Base-by-base conservation (phyloP, 2,329 filamentous ascomycete genomes). In the Boeremia exigua region DNA sequence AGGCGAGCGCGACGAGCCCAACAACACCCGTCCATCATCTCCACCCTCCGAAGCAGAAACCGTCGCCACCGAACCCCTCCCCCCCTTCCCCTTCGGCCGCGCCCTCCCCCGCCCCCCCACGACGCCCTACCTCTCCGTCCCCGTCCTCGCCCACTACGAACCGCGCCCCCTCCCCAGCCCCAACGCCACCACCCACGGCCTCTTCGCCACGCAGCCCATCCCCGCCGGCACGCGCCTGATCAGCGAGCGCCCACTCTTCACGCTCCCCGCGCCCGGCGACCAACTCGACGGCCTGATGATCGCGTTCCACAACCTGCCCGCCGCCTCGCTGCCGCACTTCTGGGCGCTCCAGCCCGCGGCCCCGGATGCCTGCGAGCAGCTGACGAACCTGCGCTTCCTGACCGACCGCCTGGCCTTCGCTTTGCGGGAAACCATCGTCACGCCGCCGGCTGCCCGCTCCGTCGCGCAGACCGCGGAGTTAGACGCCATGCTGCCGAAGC, bases 181-280 rank as follows among this genome's bases (percentile, higher is more conserved):
- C 19, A 37, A 10, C 8, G 15, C 34, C 7, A 12, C 33, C 12
- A 17, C 53, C 9, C 33, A 54, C 33, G 58, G 54, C 9, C 17
- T 61, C 28, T 63, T 64, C 30, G 61, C 63, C 6, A 61, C 40
- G 1, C 25, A 45, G 15, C 15, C 19, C 11, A 60, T 66, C 27
- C 2, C 38, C 14, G 23, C 19, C 36, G 63, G 61, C 34, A 64
- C 58, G 1, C 61, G 63, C 27, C 56, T 66, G 33, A 62, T 66
- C 25, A 48, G 38, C 19, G 63, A 66, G 33, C 57, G 44, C 10
- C 53, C 59, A 1, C 2, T 61, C 3, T 40, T 64, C 27, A 45
- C 46, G 2, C 45, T 60, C 8, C 36, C 46, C 2, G 28, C 28
- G 4, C 43, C 55, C 14, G 51, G 43, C 15, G 40, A 59, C 15